Evolutionary conservation across 495 filamentous ascomycete species (phyloP).

Genomic region (Opeltia flavorubescens): DNA sequence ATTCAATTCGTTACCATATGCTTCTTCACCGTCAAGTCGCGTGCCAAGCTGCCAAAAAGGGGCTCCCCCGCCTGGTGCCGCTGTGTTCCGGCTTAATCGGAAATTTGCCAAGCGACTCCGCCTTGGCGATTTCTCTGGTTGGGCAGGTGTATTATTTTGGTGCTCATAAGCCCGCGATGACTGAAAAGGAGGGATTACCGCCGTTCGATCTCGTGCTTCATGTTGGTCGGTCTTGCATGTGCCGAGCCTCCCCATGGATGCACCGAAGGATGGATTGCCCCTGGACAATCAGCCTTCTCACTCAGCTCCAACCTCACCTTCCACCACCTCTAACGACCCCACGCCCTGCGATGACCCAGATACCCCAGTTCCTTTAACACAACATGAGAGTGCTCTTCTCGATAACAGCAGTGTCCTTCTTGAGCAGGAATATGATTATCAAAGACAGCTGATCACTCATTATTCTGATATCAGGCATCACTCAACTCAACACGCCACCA

Average conservation of each 20-base stretch:
- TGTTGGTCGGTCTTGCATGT: not conserved
- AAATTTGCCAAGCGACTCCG: not conserved
- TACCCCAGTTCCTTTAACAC: not conserved
- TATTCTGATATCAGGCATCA: not conserved
- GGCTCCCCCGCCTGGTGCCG: too few species aligned
- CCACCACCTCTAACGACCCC: not conserved
- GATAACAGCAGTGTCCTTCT: not conserved
- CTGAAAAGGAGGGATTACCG: not conserved
- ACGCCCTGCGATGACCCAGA: not conserved
- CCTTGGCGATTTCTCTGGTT: not conserved
- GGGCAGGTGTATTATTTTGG: not conserved
- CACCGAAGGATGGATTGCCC: not conserved
- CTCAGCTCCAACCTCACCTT: too few species aligned
- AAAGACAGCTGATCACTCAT: not conserved
- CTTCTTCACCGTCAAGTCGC: too few species aligned
- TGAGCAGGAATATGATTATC: not conserved
- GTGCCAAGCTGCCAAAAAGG: too few species aligned
- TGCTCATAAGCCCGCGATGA: not conserved
- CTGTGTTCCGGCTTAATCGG: too few species aligned
- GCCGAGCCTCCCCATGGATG: constrained; percentile 1
- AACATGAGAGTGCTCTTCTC: not conserved
- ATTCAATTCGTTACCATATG: too few species aligned
- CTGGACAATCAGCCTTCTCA: not conserved
- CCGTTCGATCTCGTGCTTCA: not conserved
- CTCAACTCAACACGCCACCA: not conserved